phyloP scores from a whole-genome alignment of 1,284 basidiomycete genomes.

The Anthracocystis setariae region DNA sequence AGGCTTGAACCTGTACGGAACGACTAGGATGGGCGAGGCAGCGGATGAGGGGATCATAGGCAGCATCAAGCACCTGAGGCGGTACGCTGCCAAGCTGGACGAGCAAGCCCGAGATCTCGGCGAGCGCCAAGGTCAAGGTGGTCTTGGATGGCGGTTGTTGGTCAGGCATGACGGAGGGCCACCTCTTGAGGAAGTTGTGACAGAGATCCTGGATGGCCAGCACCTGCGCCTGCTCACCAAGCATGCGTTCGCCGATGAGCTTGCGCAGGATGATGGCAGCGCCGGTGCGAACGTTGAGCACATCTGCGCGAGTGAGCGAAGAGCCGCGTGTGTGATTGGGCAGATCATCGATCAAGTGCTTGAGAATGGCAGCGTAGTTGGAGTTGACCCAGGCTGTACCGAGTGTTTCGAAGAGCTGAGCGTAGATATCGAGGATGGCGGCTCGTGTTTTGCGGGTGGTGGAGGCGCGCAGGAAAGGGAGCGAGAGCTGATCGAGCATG shows the following conservation, averaged over 20 bases:
- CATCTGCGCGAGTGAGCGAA: constrained; percentile 71
- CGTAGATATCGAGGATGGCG: constrained; percentile 89
- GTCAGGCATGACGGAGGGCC: constrained; percentile 91
- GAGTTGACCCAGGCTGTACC: constrained; percentile 82
- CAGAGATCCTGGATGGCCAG: constrained; percentile 87
- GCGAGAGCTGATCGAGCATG: constrained; percentile 83
- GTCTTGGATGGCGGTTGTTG: constrained; percentile 78
- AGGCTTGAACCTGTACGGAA: constrained; percentile 82
- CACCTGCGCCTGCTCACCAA: constrained; percentile 89
- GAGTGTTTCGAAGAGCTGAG: constrained; percentile 79
- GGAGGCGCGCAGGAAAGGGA: constrained; percentile 80
- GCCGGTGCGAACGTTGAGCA: constrained; percentile 77
- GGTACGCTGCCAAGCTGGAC: constrained; percentile 92
- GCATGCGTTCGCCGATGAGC: constrained; percentile 84
- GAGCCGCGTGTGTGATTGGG: constrained; percentile 65
- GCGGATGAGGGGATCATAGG: constrained; percentile 85
- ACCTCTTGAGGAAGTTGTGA: constrained; percentile 82
- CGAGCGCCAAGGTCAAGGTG: constrained; percentile 80
- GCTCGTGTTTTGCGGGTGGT: constrained; percentile 76
- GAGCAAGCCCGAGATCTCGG: constrained; percentile 85
- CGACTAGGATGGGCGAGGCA: constrained; percentile 88
- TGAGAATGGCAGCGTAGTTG: constrained; percentile 82
- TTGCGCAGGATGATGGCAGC: constrained; percentile 83
- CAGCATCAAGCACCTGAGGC: constrained; percentile 85
- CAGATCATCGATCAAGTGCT: constrained; percentile 79